These are phyloP conservation scores for Penicillium alfredii DNA, from an alignment of 495 filamentous ascomycete genomes.

Conservation along the genomic window DNA sequence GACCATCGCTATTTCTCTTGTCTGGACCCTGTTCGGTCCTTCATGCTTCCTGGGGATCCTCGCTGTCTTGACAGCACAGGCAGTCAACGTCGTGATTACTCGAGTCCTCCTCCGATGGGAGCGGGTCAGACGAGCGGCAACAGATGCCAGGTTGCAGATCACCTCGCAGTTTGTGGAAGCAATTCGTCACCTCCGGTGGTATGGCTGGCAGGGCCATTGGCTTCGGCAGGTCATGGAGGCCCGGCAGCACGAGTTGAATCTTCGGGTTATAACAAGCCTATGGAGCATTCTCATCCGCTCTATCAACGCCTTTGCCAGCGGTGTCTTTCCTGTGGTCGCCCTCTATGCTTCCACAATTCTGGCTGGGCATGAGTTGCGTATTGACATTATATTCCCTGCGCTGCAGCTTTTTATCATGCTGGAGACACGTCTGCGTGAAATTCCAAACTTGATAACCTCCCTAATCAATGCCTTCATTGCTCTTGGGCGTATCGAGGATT, in stretches of 20 bases:
- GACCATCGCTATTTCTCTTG: conserved; percentile 58
- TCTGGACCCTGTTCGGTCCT: conserved; percentile 71
- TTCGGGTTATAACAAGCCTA: conserved; percentile 58
- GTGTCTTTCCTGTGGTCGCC: conserved; percentile 69
- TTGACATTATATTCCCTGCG: conserved; percentile 78
- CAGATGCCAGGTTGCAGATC: conserved; percentile 66
- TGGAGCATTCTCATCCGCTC: conserved; percentile 53
- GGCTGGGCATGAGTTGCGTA: conserved; percentile 54
- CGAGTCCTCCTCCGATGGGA: conserved; percentile 57
- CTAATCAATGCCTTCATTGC: conserved; percentile 71
- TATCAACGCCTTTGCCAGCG: conserved; percentile 58
- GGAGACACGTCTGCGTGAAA: conserved; percentile 59
- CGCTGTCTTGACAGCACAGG: conserved; percentile 58
- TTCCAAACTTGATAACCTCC: conserved; percentile 63
- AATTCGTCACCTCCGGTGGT: conserved; percentile 81
- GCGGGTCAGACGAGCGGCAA: conserved; percentile 55
- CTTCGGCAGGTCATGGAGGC: conserved; percentile 64
- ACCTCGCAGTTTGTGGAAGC: conserved; percentile 76
- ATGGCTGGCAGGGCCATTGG: conserved; percentile 81
- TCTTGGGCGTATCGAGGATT: conserved; percentile 70
- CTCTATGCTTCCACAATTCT: conserved; percentile 72
- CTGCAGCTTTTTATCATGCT: conserved; percentile 71
- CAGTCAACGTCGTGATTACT: conserved; percentile 57
- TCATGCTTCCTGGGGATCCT: conserved; percentile 69
- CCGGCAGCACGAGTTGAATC: conserved; percentile 58